Evolutionary conservation across 768 basidiomycete genomes (phyloP).

Genomic region (Mycena leptocephala): DNA sequence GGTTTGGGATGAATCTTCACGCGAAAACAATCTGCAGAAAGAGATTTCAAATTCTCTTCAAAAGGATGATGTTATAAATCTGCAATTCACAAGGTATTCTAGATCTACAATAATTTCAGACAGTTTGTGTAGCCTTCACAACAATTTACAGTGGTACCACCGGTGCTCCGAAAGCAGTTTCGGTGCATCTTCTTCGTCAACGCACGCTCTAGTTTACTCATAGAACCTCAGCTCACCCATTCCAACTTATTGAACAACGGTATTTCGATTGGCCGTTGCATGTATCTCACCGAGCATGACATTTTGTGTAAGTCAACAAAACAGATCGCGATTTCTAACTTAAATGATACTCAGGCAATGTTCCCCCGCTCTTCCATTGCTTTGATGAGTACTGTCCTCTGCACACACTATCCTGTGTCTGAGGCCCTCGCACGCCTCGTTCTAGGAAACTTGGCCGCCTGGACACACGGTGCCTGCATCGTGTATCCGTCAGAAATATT

Average conservation of each 20-base stretch:
- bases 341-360: constrained; percentile 70
- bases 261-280: constrained; percentile 78
- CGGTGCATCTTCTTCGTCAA: constrained; percentile 61
- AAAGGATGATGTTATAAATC: constrained; percentile 83
- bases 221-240: constrained; percentile 77
- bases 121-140: background rate
- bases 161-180: constrained; percentile 87
- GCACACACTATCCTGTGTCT: constrained; percentile 6
- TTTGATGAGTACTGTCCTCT: constrained; percentile 80
- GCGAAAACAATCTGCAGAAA: constrained; percentile 60
- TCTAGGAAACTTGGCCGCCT: constrained; percentile 86
- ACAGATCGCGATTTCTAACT: no score
- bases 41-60: constrained; percentile 58
- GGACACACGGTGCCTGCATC: constrained; percentile 81
- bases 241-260: constrained; percentile 86
- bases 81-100: constrained; percentile 90
- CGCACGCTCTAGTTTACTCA: background rate
- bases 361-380: constrained; percentile 90
- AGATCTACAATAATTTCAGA: constrained; percentile 12
- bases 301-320: constrained; percentile 75
- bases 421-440: constrained; percentile 72
- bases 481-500: constrained; percentile 83
- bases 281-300: constrained; percentile 78
- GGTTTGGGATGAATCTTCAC: constrained; percentile 74
- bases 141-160: constrained; percentile 77